Evolutionary conservation across 2,329 filamentous ascomycete genomes (phyloP), one percentile per base, ranked within the genome.

Genomic region (Paraphaeosphaeria sporulosa): DNA sequence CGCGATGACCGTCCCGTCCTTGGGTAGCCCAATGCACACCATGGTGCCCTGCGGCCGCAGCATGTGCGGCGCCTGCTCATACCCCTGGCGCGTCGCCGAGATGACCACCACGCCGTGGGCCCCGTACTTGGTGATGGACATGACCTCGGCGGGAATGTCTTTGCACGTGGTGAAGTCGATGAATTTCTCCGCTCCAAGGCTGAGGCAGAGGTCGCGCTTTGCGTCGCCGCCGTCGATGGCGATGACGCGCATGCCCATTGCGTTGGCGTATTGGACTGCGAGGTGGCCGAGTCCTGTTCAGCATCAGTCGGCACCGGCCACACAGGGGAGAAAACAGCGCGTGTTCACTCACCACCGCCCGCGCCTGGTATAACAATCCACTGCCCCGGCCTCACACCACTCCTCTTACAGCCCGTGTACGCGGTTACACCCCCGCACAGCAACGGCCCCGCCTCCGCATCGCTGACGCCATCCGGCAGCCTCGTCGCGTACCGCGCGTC

Each of bases 31-130:
- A 9, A 75, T 69, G 23, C 67, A 69, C 1, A 75, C 72, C 67
- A 75, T 65, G 0, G 71, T 74, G 19, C 70, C 71, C 42, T 63
- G 64, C 1, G 70, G 70, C 15, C 68, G 53, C 8, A 74, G 60
- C n/a, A 75, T 62, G 57, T 64, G 61, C 12, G 69, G 71, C 25
- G 70, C 71, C 43, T 68, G 62, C n/a, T 74, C 71, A 48, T 75
- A 75, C 2, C 75, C 76, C 48, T 76, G 71, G 57, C 71, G 77
- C 9, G 76, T 74, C 54, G 76, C 75, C 61, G 94, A 92, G 62
- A 97, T 87, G 30, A 97, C 84, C 63, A 97, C 83, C 59, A 94
- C 93, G 36, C 92, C 93, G 71, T 96, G 90, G 9, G 93, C 92
- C 53, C 94, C 94, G 17, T 91, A 72, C 2, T 60, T 67, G 4